A percentile compares a stretch with the other conserved stretches of the same genome.
Evolutionary conservation across 345 rosid species (phyloP).

Genomic region (Brassica juncea): DNA sequence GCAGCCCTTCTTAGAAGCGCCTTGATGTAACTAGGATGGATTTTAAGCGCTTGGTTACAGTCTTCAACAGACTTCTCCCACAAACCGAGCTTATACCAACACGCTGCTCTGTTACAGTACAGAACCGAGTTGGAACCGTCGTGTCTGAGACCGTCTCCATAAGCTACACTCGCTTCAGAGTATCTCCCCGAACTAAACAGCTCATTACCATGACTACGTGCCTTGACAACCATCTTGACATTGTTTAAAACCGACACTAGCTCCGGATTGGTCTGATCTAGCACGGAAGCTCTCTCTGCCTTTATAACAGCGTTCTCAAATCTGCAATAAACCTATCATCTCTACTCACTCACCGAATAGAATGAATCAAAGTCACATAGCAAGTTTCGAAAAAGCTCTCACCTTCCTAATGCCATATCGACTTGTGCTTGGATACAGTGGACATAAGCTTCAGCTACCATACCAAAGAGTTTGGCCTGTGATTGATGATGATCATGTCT

Average conservation of each 20-base stretch:
- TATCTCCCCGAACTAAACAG: constrained; percentile 74
- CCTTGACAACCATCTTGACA: constrained; percentile 69
- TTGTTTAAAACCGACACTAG: constrained; percentile 57
- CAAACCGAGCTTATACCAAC: constrained; percentile 90
- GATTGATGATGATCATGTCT: constrained; percentile 36
- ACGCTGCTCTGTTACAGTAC: constrained; percentile 94
- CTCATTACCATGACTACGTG: constrained; percentile 81
- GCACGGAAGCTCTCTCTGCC: constrained; percentile 69
- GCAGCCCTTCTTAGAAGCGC: constrained; percentile 91
- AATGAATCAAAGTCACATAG: constrained; percentile 20
- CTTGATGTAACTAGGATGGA: constrained; percentile 75
- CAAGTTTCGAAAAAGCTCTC: constrained; percentile 48
- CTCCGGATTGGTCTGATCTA: constrained; percentile 65
- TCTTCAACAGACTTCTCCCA: constrained; percentile 91
- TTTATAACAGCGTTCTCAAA: constrained; percentile 82
- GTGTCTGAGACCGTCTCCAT: constrained; percentile 84
- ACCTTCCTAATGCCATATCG: constrained; percentile 96
- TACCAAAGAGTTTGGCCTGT: constrained; percentile 55
- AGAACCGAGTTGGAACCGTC: constrained; percentile 73
- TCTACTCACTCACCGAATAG: constrained; percentile 42
- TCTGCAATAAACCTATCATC: constrained; percentile 72
- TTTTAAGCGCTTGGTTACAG: constrained; percentile 74
- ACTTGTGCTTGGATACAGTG: constrained; percentile 75
- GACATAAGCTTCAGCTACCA: constrained; percentile 73
- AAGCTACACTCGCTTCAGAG: constrained; percentile 84